Conservation (phyloP, 2,329 filamentous ascomycete species). For the Penicillium decumbens region DNA sequence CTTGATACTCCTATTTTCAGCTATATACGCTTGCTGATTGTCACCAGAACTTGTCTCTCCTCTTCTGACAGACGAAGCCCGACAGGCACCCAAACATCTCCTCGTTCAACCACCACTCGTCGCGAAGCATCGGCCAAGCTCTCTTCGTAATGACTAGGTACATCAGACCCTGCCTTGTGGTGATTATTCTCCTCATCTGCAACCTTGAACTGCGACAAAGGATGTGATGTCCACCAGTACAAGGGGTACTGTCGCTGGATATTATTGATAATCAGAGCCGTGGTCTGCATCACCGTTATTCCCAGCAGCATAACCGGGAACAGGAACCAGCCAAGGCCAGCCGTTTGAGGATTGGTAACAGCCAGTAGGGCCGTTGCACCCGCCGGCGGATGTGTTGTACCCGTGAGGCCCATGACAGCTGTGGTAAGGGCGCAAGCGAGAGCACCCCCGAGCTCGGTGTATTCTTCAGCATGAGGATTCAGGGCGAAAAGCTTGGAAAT, state of each 20-base stretch:
- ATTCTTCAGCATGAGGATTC: slow-evolving; percentile 43
- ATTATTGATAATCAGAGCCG: slow-evolving; percentile 65
- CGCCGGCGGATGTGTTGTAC: slow-evolving; percentile 68
- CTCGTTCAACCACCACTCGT: slow-evolving; percentile 30
- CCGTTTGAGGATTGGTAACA: slow-evolving; percentile 48
- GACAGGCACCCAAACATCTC: slow-evolving; percentile 31
- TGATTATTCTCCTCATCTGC: slow-evolving; percentile 25
- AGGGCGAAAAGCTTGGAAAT: slow-evolving; percentile 63
- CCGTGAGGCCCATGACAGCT: slow-evolving; percentile 63
- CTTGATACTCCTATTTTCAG: too few species aligned
- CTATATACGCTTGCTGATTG: slow-evolving; percentile 33
- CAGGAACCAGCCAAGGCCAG: slow-evolving; percentile 62
- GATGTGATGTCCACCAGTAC: slow-evolving; percentile 58
- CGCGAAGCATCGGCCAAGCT: slow-evolving; percentile 21
- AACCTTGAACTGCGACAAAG: slow-evolving; percentile 15
- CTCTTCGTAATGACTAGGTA: slow-evolving; percentile 22
- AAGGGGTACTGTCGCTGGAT: slow-evolving; percentile 61
- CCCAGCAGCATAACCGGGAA: slow-evolving; percentile 61
- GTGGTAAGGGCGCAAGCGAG: slow-evolving; percentile 62
- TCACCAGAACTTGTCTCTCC: slow-evolving; percentile 31
- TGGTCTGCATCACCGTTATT: slow-evolving; percentile 56
- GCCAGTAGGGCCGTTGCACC: slow-evolving; percentile 69
- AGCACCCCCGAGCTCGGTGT: slow-evolving; percentile 62
- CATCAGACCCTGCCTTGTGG: slow-evolving; percentile 15
- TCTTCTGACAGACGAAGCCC: slow-evolving; percentile 31